These are phyloP conservation scores for Sugiyamaella lignohabitans DNA, from an alignment of 805 yeast species.

Conservation along the genomic window DNA sequence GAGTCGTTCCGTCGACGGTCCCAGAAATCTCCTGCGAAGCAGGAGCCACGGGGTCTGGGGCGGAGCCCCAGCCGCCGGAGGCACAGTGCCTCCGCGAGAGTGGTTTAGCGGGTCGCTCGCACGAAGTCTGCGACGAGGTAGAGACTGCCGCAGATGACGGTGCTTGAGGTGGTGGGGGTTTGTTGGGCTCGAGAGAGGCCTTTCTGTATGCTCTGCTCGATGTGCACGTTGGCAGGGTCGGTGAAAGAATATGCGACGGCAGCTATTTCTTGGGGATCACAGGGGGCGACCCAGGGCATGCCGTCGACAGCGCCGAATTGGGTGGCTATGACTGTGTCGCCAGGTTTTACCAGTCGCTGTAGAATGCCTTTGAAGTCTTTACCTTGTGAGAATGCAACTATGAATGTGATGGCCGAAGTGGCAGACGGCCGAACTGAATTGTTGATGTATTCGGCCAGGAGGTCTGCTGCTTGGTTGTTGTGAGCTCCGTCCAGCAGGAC, in stretches of 20 bases:
- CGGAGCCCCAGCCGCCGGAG: not conserved
- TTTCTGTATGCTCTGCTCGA: not conserved
- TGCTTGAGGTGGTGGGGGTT: slow-evolving; percentile 3
- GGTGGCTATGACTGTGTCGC: slow-evolving; percentile 58
- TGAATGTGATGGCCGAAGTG: slow-evolving; percentile 42
- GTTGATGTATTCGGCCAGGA: slow-evolving; percentile 51
- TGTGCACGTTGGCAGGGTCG: not conserved
- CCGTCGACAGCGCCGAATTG: slow-evolving; percentile 66
- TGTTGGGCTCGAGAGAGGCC: not conserved
- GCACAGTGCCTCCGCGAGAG: too few relatives aligned
- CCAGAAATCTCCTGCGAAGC: not conserved
- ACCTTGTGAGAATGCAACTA: slow-evolving; percentile 72
- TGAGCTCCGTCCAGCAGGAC: slow-evolving; percentile 88
- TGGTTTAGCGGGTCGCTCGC: too few relatives aligned
- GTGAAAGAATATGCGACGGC: slow-evolving; percentile 19
- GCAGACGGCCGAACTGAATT: slow-evolving; percentile 16
- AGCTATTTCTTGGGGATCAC: slow-evolving; percentile 32
- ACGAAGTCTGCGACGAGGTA: slow-evolving; percentile 55
- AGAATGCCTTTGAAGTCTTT: slow-evolving; percentile 53
- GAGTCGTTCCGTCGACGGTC: not conserved
- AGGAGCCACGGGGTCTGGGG: not conserved
- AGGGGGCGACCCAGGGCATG: slow-evolving; percentile 87
- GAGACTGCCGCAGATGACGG: slow-evolving; percentile 64
- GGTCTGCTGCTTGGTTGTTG: slow-evolving; percentile 77
- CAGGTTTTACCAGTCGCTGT: slow-evolving; percentile 40